Percentiles rank a stretch among this genome's conserved stretches.
Evolutionary conservation across 371 early-diverging fungal species (phyloP).

Genomic region (Zychaea mexicana): DNA sequence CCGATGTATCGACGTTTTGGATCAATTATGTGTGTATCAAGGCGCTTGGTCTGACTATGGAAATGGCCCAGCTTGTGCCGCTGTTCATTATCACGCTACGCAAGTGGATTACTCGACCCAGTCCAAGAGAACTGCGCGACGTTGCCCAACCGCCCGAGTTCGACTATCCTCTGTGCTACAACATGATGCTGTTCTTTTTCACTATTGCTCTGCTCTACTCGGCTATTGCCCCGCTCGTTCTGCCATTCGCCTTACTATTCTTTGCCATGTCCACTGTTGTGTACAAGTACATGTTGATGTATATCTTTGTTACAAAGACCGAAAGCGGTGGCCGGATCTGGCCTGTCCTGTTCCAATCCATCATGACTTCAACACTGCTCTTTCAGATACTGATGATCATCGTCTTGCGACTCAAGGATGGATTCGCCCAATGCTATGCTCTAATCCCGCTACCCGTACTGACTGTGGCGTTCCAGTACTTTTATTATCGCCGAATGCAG

Average conservation of each 20-base stretch:
- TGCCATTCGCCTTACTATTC: slow-evolving; percentile 73
- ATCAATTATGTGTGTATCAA: slow-evolving; percentile 70
- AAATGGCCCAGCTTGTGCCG: slow-evolving; percentile 72
- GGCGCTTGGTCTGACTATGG: slow-evolving; percentile 55
- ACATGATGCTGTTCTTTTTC: slow-evolving; percentile 72
- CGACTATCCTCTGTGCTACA: slow-evolving; percentile 73
- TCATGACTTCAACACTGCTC: slow-evolving; percentile 59
- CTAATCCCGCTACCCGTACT: slow-evolving; percentile 68
- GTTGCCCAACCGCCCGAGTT: slow-evolving; percentile 73
- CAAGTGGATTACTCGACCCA: slow-evolving; percentile 63
- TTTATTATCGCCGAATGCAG: slow-evolving; percentile 25
- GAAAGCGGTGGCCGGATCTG: slow-evolving; percentile 81
- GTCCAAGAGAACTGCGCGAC: slow-evolving; percentile 71
- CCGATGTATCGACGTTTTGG: slow-evolving; percentile 62
- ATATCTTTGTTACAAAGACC: slow-evolving; percentile 60
- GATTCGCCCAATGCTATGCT: slow-evolving; percentile 47
- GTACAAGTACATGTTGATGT: slow-evolving; percentile 69
- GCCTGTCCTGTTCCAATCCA: slow-evolving; percentile 70
- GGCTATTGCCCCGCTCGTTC: slow-evolving; percentile 75
- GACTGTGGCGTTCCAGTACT: slow-evolving; percentile 56
- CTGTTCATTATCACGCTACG: slow-evolving; percentile 58
- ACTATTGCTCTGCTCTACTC: slow-evolving; percentile 79
- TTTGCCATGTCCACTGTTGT: slow-evolving; percentile 71
- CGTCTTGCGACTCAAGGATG: slow-evolving; percentile 52
- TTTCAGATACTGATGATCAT: slow-evolving; percentile 76